Conservation (phyloP, 2,329 filamentous ascomycete species). For the Penicillium sp. region DNA sequence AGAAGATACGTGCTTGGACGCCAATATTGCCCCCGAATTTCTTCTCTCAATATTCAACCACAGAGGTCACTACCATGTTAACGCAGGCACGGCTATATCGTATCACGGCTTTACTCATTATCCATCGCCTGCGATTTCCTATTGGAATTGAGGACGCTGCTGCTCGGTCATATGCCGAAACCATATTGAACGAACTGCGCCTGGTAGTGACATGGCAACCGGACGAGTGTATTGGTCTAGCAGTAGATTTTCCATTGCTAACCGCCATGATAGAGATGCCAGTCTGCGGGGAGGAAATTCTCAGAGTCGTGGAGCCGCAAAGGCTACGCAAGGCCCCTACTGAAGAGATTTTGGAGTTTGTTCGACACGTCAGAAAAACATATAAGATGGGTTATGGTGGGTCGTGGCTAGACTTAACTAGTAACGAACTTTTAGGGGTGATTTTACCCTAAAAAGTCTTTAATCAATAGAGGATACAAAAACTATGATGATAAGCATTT, state of each 20-base stretch:
- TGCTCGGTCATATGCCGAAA: constrained; percentile 19
- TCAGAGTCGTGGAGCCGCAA: not conserved
- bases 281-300: constrained; percentile 18
- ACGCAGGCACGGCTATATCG: constrained; percentile 31
- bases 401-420: constrained; percentile 23
- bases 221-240: constrained; percentile 18
- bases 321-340: constrained; percentile 7
- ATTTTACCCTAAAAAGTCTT: not conserved
- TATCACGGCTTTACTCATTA: constrained; percentile 23
- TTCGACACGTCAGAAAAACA: constrained; percentile 19
- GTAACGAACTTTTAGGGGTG: constrained; percentile 16
- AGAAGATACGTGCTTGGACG: constrained; percentile 18
- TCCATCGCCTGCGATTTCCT: constrained; percentile 29
- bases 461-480: too few species aligned
- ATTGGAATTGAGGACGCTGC: constrained; percentile 26
- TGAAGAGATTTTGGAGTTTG: constrained; percentile 21
- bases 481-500: too few species aligned
- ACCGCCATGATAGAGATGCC: constrained; percentile 23
- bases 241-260: constrained; percentile 22
- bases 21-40: constrained; percentile 18
- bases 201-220: not conserved
- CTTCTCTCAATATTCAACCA: constrained; percentile 18
- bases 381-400: constrained; percentile 19
- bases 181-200: constrained; percentile 19
- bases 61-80: constrained; percentile 25